phyloP scores from a whole-genome alignment of 768 basidiomycete species.

The Sistotremastrum niveocremeum region DNA sequence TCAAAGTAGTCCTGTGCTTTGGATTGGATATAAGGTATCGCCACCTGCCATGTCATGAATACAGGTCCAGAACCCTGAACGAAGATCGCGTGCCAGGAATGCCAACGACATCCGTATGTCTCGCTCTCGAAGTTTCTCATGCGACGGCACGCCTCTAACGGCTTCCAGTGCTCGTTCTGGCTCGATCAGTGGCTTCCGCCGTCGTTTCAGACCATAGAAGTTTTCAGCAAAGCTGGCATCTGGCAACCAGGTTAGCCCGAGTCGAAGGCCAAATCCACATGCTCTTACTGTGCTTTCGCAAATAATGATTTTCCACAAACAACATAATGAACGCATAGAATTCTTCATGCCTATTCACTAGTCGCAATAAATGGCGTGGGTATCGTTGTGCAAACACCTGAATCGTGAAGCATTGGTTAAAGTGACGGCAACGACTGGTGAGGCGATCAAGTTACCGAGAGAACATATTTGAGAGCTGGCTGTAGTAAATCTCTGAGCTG shows the following conservation, averaged over 20 bases:
- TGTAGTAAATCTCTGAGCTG: slow-evolving; percentile 86
- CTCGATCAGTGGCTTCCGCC: slow-evolving; percentile 57
- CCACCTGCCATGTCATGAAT: slow-evolving; percentile 40
- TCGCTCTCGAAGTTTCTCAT: slow-evolving; percentile 47
- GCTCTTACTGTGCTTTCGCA: slow-evolving; percentile 64
- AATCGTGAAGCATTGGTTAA: background rate
- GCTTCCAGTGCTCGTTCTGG: slow-evolving; percentile 54
- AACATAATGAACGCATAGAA: slow-evolving; percentile 86
- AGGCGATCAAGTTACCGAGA: slow-evolving; percentile 47
- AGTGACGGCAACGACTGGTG: background rate
- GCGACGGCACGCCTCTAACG: slow-evolving; percentile 47
- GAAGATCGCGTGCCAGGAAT: slow-evolving; percentile 49
- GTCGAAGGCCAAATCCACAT: background rate
- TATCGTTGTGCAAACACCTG: slow-evolving; percentile 92
- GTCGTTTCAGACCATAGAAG: slow-evolving; percentile 85
- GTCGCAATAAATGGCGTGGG: slow-evolving; percentile 79
- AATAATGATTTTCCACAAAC: slow-evolving; percentile 82
- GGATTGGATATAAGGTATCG: slow-evolving; percentile 77
- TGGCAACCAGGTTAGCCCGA: slow-evolving; percentile 16
- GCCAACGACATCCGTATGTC: slow-evolving; percentile 70
- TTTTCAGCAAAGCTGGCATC: slow-evolving; percentile 93
- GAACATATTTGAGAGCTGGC: slow-evolving; percentile 87
- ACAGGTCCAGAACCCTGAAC: background rate
- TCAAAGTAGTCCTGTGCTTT: slow-evolving; percentile 89
- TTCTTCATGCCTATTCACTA: slow-evolving; percentile 94